These are phyloP conservation scores for Lyophyllum atratum DNA, from an alignment of 768 basidiomycete species.

Conservation along the genomic window DNA sequence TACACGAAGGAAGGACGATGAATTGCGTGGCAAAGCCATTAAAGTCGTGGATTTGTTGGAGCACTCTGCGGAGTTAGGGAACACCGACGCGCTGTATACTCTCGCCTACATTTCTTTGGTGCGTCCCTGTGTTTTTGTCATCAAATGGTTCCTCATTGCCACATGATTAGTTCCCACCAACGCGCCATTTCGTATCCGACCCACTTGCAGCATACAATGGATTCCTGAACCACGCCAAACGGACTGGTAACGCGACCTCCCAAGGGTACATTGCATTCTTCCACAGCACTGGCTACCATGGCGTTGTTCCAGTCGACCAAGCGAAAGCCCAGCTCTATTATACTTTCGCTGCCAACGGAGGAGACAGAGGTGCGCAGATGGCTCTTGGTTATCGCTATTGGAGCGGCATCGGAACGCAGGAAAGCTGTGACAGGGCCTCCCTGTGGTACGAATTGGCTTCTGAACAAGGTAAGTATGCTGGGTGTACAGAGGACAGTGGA, in stretches of 20 bases:
- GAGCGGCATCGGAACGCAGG: constrained; percentile 91
- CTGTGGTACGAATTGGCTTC: constrained; percentile 91
- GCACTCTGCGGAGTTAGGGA: constrained; percentile 79
- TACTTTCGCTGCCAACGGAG: constrained; percentile 90
- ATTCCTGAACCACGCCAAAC: constrained; percentile 60
- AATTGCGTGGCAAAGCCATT: constrained; percentile 68
- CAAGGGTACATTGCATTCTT: constrained; percentile 89
- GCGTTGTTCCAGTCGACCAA: constrained; percentile 63
- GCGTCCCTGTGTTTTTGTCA: constrained; percentile 21
- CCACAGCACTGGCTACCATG: constrained; percentile 80
- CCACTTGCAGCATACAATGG: constrained; percentile 64
- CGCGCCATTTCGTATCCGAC: constrained; percentile 60
- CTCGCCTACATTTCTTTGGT: constrained; percentile 72
- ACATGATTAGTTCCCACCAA: constrained; percentile 68
- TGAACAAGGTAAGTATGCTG: constrained; percentile 60
- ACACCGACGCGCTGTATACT: constrained; percentile 70
- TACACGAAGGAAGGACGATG: constrained; percentile 62
- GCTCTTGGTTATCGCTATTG: constrained; percentile 92
- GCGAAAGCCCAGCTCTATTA: constrained; percentile 88
- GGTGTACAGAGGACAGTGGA: background rate
- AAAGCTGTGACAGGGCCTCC: constrained; percentile 82
- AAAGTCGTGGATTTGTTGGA: constrained; percentile 82
- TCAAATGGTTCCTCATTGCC: background rate
- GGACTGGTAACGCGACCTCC: constrained; percentile 83
- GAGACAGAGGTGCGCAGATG: constrained; percentile 88